phyloP scores from a whole-genome alignment of 2,329 filamentous ascomycete species.

The Elsinoe batatas region DNA sequence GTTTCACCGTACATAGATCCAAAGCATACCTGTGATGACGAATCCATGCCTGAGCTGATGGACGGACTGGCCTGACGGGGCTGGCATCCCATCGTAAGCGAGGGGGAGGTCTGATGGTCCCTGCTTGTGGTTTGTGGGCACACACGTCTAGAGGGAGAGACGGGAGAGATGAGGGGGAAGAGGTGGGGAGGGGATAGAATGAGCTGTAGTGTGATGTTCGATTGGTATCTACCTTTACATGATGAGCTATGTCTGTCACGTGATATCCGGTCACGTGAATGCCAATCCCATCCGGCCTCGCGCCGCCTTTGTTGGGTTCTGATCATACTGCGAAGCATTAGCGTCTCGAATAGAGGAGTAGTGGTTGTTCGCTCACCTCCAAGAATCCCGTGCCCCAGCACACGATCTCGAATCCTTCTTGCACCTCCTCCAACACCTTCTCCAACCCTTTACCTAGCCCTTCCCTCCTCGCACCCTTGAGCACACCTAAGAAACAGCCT shows the following conservation, averaged over 20 bases:
- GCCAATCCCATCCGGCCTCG: slow-evolving; percentile 2
- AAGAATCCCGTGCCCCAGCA: slow-evolving; percentile 76
- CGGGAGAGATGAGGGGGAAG: neutral
- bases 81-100: no score
- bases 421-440: slow-evolving; percentile 61
- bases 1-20: no score
- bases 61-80: no score
- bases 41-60: no score
- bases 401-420: slow-evolving; percentile 75
- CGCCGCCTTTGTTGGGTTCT: neutral
- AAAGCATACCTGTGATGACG: no score
- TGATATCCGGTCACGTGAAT: neutral
- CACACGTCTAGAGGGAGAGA: no score
- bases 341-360: neutral
- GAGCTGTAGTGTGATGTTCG: neutral
- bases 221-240: neutral
- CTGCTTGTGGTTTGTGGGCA: no score
- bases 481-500: slow-evolving; percentile 72
- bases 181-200: neutral
- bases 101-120: no score
- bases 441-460: slow-evolving; percentile 39
- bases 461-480: slow-evolving; percentile 62
- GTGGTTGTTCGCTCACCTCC: slow-evolving; percentile 52
- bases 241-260: neutral
- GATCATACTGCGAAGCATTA: slow-evolving; percentile 1